These are phyloP conservation scores for Phytophthora constricta DNA, from an alignment of 352 stramenopile genomes.

Conservation along the genomic window DNA sequence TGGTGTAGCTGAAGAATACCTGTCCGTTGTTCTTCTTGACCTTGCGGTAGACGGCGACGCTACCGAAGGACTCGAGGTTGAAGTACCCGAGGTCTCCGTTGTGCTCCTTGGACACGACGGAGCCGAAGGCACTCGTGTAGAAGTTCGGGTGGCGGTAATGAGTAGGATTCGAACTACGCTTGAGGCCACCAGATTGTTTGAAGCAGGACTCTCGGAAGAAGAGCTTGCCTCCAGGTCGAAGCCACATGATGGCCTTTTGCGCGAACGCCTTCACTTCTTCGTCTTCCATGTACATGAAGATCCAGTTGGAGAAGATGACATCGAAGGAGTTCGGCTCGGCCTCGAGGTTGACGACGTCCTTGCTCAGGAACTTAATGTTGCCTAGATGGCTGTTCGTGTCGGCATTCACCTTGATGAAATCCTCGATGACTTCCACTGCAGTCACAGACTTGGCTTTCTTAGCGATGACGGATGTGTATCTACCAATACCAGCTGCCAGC, in stretches of 20 bases:
- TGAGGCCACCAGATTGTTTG: conserved; percentile 63
- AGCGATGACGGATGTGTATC: conserved; percentile 63
- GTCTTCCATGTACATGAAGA: conserved; percentile 79
- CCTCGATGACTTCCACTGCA: conserved; percentile 81
- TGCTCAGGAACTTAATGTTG: conserved; percentile 75
- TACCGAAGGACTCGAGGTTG: conserved; percentile 71
- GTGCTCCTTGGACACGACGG: conserved; percentile 49
- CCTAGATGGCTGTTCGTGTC: conserved; percentile 52
- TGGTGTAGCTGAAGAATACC: conserved; percentile 76
- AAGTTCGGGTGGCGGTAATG: conserved; percentile 77
- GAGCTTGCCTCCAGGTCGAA: conserved; percentile 66
- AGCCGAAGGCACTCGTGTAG: conserved; percentile 63
- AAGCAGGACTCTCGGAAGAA: conserved; percentile 82
- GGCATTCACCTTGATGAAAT: conserved; percentile 73
- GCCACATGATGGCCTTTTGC: conserved; percentile 66
- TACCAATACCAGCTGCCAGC: conserved; percentile 57
- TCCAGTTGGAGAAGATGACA: conserved; percentile 79
- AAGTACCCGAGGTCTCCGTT: conserved; percentile 54
- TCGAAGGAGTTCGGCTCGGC: conserved; percentile 62
- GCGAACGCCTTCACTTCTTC: conserved; percentile 63
- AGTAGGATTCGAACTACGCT: conserved; percentile 67
- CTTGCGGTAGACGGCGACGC: conserved; percentile 68
- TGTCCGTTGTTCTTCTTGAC: conserved; percentile 88
- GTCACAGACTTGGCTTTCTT: conserved; percentile 57
- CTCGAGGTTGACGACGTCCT: conserved; percentile 74